These are phyloP conservation scores for Ogataea dorogensis DNA, from an alignment of 805 yeast genomes.

Conservation along the genomic window DNA sequence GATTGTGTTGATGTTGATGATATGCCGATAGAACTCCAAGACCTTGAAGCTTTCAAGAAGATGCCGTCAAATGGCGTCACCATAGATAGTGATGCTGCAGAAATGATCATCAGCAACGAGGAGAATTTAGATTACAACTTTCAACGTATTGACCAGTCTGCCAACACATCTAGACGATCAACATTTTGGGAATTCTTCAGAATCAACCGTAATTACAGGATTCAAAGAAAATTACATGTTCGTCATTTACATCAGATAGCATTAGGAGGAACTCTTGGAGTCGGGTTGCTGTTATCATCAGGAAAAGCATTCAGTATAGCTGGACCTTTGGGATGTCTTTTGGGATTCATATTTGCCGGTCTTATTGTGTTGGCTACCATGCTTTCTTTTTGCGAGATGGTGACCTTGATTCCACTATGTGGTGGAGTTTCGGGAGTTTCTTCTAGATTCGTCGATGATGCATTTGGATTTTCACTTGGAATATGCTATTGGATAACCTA, in stretches of 20 bases:
- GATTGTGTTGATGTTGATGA: conserved; percentile 29
- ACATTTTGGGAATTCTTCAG: conserved; percentile 9
- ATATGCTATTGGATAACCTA: conserved; percentile 74
- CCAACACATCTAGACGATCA: not conserved
- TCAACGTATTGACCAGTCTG: conserved; percentile 15
- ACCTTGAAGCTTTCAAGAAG: conserved; percentile 2
- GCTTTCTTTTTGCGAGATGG: conserved; percentile 78
- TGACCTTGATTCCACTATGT: conserved; percentile 72
- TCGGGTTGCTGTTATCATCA: conserved; percentile 65
- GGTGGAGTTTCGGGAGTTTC: conserved; percentile 77
- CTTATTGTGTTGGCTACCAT: conserved; percentile 64
- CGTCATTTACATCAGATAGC: conserved; percentile 78
- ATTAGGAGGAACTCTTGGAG: conserved; percentile 76
- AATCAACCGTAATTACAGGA: conserved; percentile 27
- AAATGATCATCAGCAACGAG: conserved; percentile 30
- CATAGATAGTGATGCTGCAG: conserved; percentile 17
- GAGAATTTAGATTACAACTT: conserved; percentile 33
- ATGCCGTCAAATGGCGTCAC: not conserved
- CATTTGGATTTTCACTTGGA: conserved; percentile 73
- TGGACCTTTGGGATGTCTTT: conserved; percentile 73
- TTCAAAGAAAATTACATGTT: conserved; percentile 60
- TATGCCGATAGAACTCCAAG: conserved; percentile 31
- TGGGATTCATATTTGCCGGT: conserved; percentile 67
- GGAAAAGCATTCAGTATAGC: conserved; percentile 73
- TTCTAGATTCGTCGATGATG: conserved; percentile 73